Base-by-base conservation (phyloP, 257 asterid species). In the Marsdenia floribunda region DNA sequence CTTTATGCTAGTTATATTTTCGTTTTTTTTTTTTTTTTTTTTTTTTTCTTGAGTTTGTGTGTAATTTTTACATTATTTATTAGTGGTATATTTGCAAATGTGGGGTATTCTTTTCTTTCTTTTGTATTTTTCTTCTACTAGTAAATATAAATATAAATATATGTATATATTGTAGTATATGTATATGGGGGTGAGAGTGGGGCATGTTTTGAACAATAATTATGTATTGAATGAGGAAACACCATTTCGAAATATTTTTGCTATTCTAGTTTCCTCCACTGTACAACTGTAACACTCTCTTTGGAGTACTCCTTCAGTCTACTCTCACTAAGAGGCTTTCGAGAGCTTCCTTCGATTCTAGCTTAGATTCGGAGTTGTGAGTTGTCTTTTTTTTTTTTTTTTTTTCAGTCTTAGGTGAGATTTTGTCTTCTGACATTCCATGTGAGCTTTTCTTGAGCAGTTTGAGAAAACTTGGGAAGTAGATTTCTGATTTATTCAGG, bases 221-320 rank as follows among this genome's bases (percentile, higher is more conserved):
- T 49, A 44, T 44, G 58, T n/a, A n/a, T n/a, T n/a, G n/a, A n/a
- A n/a, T 69, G 58, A 69, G 58, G 33, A 24, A 24, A 69, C 58
- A 14, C 73, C 59, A 38, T 46, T 67, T 46, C 46, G 73, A 70
- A 35, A 21, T 15, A 19, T 2, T 44, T 18, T 63, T 16, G 75
- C 5, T 49, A 65, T 71, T 71, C 64, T 50, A 71, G 64, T 50
- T 37, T 71, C 44, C 50, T 71, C 65, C 16, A 21, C 10, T 50
- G 64, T 18, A 52, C 49, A 71, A 21, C 65, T 52, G 46, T n/a
- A 49, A 71, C 75, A 15, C 61, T 50, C 44, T 35, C 74, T 38
- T 33, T 37, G 49, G 46, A 16, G 8, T 63, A 33, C 47, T 63
- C 22, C 18, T 29, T 64, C 10, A 44, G 49, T 44, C 49, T 64